These are phyloP conservation scores for Litchi chinensis DNA, from an alignment of 345 rosid species.

Conservation along the genomic window DNA sequence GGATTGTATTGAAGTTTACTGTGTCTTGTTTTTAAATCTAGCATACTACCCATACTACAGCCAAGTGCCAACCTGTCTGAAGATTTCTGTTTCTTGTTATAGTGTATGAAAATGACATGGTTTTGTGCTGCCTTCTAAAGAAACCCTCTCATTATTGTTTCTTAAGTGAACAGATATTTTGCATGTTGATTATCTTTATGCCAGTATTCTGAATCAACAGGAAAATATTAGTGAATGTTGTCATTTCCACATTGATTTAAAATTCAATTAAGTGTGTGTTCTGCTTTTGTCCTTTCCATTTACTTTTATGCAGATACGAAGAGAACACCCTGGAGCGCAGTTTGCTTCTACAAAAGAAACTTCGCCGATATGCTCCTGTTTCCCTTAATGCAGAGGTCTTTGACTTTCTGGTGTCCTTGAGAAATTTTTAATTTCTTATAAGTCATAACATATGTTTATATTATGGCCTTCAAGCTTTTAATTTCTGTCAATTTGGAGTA, in stretches of 20 bases:
- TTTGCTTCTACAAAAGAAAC: slow-evolving; percentile 70
- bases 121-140: neutral
- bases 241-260: neutral
- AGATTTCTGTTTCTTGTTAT: neutral
- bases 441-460: slow-evolving; percentile 12
- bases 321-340: slow-evolving; percentile 52
- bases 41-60: neutral
- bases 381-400: slow-evolving; percentile 74
- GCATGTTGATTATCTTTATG: neutral
- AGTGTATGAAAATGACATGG: neutral
- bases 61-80: neutral
- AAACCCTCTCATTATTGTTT: neutral
- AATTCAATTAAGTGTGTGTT: neutral
- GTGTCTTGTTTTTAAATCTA: slow-evolving; percentile 6
- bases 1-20: neutral
- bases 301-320: slow-evolving; percentile 61
- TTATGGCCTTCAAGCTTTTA: neutral
- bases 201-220: neutral
- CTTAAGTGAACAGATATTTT: neutral
- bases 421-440: neutral
- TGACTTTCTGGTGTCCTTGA: slow-evolving; percentile 18
- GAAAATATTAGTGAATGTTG: neutral
- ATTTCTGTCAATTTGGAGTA: neutral
- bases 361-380: slow-evolving; percentile 72
- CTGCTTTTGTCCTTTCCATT: slow-evolving; percentile 21